These are phyloP conservation scores for Globisporangium irregulare DNA, from an alignment of 352 stramenopile species.

Conservation along the genomic window DNA sequence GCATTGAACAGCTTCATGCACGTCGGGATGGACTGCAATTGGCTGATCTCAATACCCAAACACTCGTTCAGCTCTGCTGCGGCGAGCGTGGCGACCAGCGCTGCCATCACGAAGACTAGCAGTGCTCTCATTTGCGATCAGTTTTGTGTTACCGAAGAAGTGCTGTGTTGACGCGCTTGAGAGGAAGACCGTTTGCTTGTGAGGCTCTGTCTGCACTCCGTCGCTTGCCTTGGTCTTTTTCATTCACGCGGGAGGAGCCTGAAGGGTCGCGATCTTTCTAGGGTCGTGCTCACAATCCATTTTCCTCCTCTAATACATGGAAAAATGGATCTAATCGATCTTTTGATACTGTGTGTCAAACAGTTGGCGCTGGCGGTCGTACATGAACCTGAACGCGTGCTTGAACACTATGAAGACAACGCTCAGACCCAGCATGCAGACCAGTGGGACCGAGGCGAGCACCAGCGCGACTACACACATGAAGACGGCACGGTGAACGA, in stretches of 20 bases:
- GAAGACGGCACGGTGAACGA: slow-evolving; percentile 14
- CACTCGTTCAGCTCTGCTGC: slow-evolving; percentile 49
- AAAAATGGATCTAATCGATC: slow-evolving; percentile 13
- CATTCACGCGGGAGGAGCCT: background rate
- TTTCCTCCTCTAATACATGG: background rate
- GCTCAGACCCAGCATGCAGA: background rate
- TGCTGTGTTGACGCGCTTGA: slow-evolving; percentile 7
- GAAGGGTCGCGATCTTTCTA: slow-evolving; percentile 27
- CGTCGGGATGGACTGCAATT: slow-evolving; percentile 24
- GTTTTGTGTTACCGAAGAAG: background rate
- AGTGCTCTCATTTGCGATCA: slow-evolving; percentile 3
- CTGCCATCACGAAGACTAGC: background rate
- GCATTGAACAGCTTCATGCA: slow-evolving; percentile 47
- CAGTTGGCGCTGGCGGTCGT: slow-evolving; percentile 13
- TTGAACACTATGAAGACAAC: slow-evolving; percentile 3
- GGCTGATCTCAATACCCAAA: slow-evolving; percentile 46
- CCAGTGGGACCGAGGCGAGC: slow-evolving; percentile 12
- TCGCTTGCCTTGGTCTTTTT: background rate
- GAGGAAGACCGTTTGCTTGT: background rate
- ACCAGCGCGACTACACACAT: slow-evolving; percentile 14
- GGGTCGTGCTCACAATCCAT: background rate
- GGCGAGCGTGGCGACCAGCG: background rate
- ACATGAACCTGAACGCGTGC: slow-evolving; percentile 23
- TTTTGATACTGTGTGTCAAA: slow-evolving; percentile 20
- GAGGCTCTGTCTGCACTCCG: background rate